Evolutionary conservation across 148 eudicot genomes (phyloP), one percentile per base, ranked within the genome.

Genomic region (Heliamphora exappendiculata): DNA sequence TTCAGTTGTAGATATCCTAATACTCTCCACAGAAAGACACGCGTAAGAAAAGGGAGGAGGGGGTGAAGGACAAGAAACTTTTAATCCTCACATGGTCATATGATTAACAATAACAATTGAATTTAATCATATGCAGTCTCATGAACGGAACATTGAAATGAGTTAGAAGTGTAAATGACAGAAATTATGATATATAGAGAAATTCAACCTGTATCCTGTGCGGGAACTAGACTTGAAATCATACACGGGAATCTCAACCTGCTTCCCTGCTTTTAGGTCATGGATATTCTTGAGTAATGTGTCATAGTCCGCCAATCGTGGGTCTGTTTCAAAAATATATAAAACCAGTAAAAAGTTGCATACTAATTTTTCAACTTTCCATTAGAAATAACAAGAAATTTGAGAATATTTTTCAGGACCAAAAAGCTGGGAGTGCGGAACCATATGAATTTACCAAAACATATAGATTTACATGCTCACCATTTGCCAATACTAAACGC

Each of bases 191-290:
- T 16, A 11, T 19, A 28, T 59, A 9, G 11, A 67, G 79, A 67
- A 45, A 72, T 65, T 71, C 34, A 69, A 93, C 98, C 98, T 88
- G 90, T 85, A 93, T 86, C 98, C 98, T 70, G 83, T 85, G 73
- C 98, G 98, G 58, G 91, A 86, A 83, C 98, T 93, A 53, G 93
- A 82, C 86, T 93, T 93, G 88, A 91, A 91, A 91, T 93, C 98
- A 82, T 93, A 93, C 49, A 93, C 79, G 26, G 98, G 98, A 74
- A 93, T 86, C 76, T 91, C 86, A 71, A 74, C 89, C 42, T 76
- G 83, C 80, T 88, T 89, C 78, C 96, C 98, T 36, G 85, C 91
- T 83, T 89, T 91, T 42, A 93, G 85, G 67, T 93, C 98, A 73
- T 82, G 83, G 78, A 93, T 87, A 78, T 91, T 93, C 81, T 84